Base-by-base conservation (phyloP, 1,284 basidiomycete species). In the Melanopsichium pennsylvanicum region DNA sequence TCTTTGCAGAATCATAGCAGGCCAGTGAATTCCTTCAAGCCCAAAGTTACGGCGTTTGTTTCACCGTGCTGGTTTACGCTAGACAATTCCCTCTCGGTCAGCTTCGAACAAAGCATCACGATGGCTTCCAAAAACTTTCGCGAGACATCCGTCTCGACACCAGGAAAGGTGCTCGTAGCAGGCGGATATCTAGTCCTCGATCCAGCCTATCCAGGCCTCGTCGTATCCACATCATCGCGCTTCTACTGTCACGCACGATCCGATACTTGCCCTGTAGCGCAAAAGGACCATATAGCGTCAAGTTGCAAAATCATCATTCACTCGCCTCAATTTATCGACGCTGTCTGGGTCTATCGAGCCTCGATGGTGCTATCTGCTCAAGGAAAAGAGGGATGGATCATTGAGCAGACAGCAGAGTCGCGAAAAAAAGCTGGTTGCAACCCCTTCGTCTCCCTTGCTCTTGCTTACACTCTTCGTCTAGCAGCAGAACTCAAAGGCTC, bases 361-460 rank as follows among this genome's bases (percentile, higher is more conserved):
- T 71, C 41, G 4, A 22, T 36, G 9, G 31, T 69, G 15, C 44
- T 40, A 9, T 40, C 42, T 8, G 44, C 18, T 19, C 18, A 41
- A 16, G 6, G 32, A 13, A 40, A 44, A 15, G 52, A 35, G 8
- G 33, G 59, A 3, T 69, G 70, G 59, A 46, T 55, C 31, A 39
- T 70, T 18, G 49, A 66, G 33, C 72, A 75, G 49, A 75, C 66
- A 5, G 23, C 33, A 21, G 51, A 56, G 8, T 70, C 67, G 22
- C 38, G 34, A 27, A 52, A 41, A 18, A 60, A 46, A 21, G 67
- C 72, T n/a, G 70, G 74, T 22, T 83, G 85, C 78, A 97, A 98
- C 83, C 93, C 93, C 76, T 98, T 98, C 77, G 89, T 98, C 15
- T 88, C 92, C 58, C 86, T 94, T 36, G 90, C 95, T 2, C 81